These are phyloP conservation scores for Monilinia polystroma DNA, from an alignment of 2,329 filamentous ascomycete genomes.

Conservation along the genomic window DNA sequence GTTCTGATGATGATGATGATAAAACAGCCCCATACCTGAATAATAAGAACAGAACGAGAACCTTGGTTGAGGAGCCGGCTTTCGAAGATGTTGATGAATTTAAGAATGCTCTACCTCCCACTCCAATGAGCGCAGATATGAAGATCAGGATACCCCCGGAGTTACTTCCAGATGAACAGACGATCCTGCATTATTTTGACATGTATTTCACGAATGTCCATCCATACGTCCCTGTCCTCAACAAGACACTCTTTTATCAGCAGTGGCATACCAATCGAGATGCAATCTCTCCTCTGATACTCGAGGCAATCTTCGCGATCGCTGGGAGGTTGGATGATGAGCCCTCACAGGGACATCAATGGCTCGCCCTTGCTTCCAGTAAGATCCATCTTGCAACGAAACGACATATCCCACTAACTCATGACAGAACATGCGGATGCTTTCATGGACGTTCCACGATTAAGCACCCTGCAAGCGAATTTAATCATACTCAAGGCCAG, in stretches of 20 bases:
- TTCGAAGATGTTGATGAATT: constrained; percentile 72
- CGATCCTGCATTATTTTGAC: constrained; percentile 79
- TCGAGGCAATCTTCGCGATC: constrained; percentile 91
- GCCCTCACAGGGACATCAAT: constrained; percentile 80
- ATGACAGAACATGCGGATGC: constrained; percentile 77
- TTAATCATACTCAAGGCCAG: constrained; percentile 86
- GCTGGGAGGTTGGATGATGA: constrained; percentile 81
- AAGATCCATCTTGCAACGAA: constrained; percentile 26
- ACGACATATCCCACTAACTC: constrained; percentile 34
- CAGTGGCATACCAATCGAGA: constrained; percentile 83
- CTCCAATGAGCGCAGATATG: constrained; percentile 64
- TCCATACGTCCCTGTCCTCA: constrained; percentile 87
- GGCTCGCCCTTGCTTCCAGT: constrained; percentile 88
- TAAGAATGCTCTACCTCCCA: constrained; percentile 67
- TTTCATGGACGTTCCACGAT: constrained; percentile 85
- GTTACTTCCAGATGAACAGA: constrained; percentile 86
- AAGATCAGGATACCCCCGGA: constrained; percentile 88
- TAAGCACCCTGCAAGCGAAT: constrained; percentile 90
- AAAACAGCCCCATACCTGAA: constrained; percentile 77
- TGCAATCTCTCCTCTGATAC: constrained; percentile 82
- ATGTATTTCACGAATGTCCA: constrained; percentile 90
- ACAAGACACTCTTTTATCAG: constrained; percentile 77
- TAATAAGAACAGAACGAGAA: constrained; percentile 50
- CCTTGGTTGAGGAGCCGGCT: constrained; percentile 59
- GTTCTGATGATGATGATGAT: constrained; percentile 27